A percentile compares a stretch with the other conserved stretches of the same genome.
Evolutionary conservation across 2,329 filamentous ascomycete genomes (phyloP).

Genomic region (Leptodontidium sp.): DNA sequence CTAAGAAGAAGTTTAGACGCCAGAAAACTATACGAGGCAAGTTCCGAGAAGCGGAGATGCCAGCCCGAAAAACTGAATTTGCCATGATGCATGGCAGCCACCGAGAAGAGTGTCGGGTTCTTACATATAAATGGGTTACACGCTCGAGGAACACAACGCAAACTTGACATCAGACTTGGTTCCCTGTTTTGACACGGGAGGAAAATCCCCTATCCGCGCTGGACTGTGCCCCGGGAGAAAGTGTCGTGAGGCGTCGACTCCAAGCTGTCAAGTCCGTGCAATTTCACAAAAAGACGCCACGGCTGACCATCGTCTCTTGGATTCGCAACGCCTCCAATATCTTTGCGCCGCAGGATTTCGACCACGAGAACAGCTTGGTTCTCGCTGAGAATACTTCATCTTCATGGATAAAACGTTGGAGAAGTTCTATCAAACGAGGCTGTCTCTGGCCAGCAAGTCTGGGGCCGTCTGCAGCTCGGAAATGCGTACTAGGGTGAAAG

Average conservation of each 20-base stretch:
- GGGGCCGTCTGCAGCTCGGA: background rate
- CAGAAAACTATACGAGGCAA: background rate
- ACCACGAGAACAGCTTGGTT: background rate
- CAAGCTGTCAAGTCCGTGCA: background rate
- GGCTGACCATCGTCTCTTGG: background rate
- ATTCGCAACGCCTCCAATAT: background rate
- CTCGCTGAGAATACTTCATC: background rate
- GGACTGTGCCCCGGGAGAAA: background rate
- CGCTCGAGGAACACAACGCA: background rate
- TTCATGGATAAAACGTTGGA: background rate
- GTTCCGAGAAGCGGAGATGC: background rate
- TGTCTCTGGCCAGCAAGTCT: background rate
- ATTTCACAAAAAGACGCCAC: slow-evolving; percentile 6
- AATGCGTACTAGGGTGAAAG: background rate
- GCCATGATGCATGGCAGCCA: background rate
- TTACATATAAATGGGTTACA: background rate
- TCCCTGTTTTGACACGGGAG: background rate
- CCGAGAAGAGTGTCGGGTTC: background rate
- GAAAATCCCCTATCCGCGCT: background rate
- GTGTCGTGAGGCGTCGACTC: slow-evolving; percentile 1
- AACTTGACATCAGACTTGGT: background rate
- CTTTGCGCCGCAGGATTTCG: background rate
- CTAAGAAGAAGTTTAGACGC: background rate
- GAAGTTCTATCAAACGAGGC: background rate
- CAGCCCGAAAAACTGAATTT: background rate